These are phyloP conservation scores for Myriosclerotinia duriaeana DNA, from an alignment of 2,329 filamentous ascomycete genomes.

Conservation along the genomic window DNA sequence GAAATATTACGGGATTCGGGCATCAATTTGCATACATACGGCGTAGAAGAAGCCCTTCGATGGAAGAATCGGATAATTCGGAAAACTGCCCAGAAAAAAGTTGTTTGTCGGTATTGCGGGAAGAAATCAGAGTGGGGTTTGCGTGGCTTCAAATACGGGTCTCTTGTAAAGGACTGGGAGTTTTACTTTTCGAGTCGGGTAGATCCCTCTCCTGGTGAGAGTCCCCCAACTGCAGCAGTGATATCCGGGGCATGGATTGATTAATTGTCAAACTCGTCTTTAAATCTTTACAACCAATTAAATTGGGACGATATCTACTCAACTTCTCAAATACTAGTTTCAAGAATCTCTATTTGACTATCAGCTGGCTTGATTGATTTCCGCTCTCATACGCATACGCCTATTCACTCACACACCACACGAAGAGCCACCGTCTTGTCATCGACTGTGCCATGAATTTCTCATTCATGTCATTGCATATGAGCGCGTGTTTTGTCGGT, in stretches of 20 bases:
- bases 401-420: neutral
- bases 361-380: neutral
- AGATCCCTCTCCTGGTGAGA: constrained; percentile 23
- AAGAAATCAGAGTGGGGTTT: neutral
- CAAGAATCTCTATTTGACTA: neutral
- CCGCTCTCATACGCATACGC: too few relatives aligned
- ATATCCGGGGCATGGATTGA: neutral
- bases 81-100: neutral
- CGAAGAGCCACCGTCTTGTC: neutral
- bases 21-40: constrained; percentile 20
- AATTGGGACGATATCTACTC: neutral
- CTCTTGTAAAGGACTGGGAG: constrained; percentile 24
- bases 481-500: neutral
- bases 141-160: constrained; percentile 21
- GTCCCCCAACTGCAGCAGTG: neutral
- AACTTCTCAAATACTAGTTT: neutral
- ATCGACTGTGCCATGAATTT: neutral
- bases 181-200: constrained; percentile 15
- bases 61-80: neutral
- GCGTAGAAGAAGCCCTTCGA: constrained; percentile 2
- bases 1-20: neutral
- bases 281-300: neutral
- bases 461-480: neutral
- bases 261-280: neutral
- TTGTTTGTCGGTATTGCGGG: too few relatives aligned